Base-by-base conservation (phyloP, 2,329 filamentous ascomycete genomes). In the Nannizzia gypsea region DNA sequence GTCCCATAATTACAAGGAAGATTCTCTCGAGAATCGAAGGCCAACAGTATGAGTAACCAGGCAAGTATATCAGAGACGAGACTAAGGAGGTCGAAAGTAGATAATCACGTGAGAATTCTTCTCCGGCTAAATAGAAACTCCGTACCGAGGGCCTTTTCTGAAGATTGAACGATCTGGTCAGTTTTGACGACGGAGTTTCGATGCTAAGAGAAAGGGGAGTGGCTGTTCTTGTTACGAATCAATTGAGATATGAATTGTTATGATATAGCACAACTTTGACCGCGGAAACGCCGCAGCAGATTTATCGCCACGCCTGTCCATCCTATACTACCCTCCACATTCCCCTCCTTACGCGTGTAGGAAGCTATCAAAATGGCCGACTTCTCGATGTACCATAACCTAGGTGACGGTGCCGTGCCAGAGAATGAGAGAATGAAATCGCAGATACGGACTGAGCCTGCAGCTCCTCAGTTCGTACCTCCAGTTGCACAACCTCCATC, bases 341-440 rank as follows among this genome's bases (percentile, higher is more conserved):
- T 20, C 28, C 56, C 22, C 36, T 20, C 36, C 34, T 4, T n/a
- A 50, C 38, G 50, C 56, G 57, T 42, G 56, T 28, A 60, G 44
- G 67, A 71, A 54, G 50, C 50, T 52, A 31, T 9, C 13, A 24
- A 34, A 34, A 77, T 77, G 75, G 71, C 74, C 59, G 71, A 76
- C 66, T 72, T 70, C 65, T 68, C 69, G 52, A 72, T 72, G 67
- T 76, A 76, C 66, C 69, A 75, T 66, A 63, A 70, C 62, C 66
- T 71, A 65, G 73, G 72, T 60, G 69, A 73, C 63, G 67, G 65
- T 54, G 63, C 61, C 31, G 64, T 62, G 59, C 67, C 71, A 63
- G 67, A 67, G 64, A 80, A 85, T 64, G 74, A 78, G 75, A 81
- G 68, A 77, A 81, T 73, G 73, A 83, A 72, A 74, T 80, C 67